These are phyloP conservation scores for Glycyrrhiza uralensis DNA, from an alignment of 306 rosid species.

Conservation along the genomic window DNA sequence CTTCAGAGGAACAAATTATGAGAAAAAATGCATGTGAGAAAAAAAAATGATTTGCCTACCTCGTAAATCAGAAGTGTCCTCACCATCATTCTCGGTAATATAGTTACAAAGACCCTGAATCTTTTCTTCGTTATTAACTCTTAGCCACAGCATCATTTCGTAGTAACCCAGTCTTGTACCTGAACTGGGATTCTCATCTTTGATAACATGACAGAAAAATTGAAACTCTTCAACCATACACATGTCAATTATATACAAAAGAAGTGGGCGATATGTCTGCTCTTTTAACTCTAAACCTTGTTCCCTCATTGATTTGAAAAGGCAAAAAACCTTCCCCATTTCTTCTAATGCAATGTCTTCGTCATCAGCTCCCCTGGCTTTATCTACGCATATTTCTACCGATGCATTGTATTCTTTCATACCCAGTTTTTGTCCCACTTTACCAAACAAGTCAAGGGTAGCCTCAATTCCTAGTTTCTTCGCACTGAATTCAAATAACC, in stretches of 20 bases:
- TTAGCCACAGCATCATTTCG: constrained; percentile 74
- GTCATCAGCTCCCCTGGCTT: constrained; percentile 50
- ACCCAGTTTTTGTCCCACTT: constrained; percentile 57
- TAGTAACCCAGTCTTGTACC: constrained; percentile 66
- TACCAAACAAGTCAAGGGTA: constrained; percentile 47
- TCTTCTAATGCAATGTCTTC: constrained; percentile 51
- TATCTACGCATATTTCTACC: constrained; percentile 50
- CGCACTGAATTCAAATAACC: constrained; percentile 40
- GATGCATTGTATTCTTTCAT: constrained; percentile 53
- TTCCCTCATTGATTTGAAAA: constrained; percentile 60
- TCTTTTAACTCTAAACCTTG: constrained; percentile 63
- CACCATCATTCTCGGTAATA: constrained; percentile 39
- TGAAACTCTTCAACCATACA: constrained; percentile 67
- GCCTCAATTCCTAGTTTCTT: constrained; percentile 49
- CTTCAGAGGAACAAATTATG: constrained; percentile 12
- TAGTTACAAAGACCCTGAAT: constrained; percentile 57
- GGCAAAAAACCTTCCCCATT: constrained; percentile 46
- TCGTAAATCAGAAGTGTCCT: constrained; percentile 42
- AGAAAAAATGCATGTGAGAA: not conserved
- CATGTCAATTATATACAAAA: constrained; percentile 60
- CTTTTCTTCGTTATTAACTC: constrained; percentile 57
- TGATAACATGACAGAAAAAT: constrained; percentile 45
- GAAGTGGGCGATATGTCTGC: constrained; percentile 61
- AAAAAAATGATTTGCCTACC: constrained; percentile 37
- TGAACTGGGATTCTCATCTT: constrained; percentile 49